A percentile compares a stretch with the other conserved stretches of the same genome.
phyloP scores from a whole-genome alignment of 2,329 filamentous ascomycete species.

The Penicillium carneum region DNA sequence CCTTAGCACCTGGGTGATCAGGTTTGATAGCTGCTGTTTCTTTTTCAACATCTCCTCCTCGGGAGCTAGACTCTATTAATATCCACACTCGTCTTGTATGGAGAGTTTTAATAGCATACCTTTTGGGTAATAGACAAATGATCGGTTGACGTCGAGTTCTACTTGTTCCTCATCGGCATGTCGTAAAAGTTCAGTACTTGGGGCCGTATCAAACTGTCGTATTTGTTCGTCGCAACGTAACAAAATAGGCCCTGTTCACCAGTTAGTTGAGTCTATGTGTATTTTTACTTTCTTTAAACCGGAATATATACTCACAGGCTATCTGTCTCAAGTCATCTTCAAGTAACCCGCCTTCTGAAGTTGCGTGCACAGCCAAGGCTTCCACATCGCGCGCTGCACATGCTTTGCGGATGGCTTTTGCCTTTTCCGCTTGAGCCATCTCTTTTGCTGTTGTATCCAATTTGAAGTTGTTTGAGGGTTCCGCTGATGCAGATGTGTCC shows the following conservation, averaged over 20 bases:
- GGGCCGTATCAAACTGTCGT: constrained; percentile 29
- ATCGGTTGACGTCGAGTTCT: constrained; percentile 86
- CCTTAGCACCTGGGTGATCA: constrained; percentile 83
- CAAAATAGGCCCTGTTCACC: constrained; percentile 57
- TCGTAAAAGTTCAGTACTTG: constrained; percentile 70
- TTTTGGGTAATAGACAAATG: constrained; percentile 95
- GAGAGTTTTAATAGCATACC: constrained; percentile 60
- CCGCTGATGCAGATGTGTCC: neutral
- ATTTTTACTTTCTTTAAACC: neutral
- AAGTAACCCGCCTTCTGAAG: constrained; percentile 71
- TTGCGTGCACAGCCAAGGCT: constrained; percentile 65
- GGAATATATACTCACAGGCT: constrained; percentile 71
- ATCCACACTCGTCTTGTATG: neutral
- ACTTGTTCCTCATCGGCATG: constrained; percentile 93
- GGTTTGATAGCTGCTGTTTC: constrained; percentile 76
- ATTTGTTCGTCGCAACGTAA: constrained; percentile 49
- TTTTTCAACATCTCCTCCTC: constrained; percentile 72
- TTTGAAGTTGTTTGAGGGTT: neutral
- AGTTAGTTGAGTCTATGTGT: constrained; percentile 24
- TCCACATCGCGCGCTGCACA: constrained; percentile 66
- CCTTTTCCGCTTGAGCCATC: constrained; percentile 47
- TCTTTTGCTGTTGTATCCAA: constrained; percentile 6
- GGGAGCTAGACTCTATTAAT: constrained; percentile 62
- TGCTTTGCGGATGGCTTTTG: constrained; percentile 63
- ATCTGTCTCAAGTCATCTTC: constrained; percentile 71